Conservation (phyloP, 345 rosid species). For the Eucalyptus pauciflora region DNA sequence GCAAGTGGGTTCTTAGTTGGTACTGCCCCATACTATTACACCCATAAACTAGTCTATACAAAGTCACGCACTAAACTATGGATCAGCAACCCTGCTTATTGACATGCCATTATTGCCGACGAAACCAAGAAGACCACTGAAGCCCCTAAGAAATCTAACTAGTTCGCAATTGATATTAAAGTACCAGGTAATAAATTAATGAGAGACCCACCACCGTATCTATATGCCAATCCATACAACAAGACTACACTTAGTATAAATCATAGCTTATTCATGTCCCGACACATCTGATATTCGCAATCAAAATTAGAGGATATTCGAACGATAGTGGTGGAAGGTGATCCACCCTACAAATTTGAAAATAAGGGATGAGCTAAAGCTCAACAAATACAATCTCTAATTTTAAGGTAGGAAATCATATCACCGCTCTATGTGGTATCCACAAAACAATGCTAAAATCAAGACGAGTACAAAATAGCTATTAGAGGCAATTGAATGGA, state of each 20-base stretch:
- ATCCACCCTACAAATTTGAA: background rate
- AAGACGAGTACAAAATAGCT: background rate
- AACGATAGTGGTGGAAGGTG: background rate
- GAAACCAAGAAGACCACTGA: background rate
- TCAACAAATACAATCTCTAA: background rate
- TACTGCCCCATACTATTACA: background rate
- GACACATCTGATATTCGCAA: background rate
- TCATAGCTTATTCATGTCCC: background rate
- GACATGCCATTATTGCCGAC: background rate
- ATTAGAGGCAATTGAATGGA: background rate
- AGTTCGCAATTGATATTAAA: background rate
- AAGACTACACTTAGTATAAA: background rate
- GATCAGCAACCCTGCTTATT: background rate
- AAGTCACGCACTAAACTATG: background rate
- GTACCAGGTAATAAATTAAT: background rate
- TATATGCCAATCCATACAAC: background rate
- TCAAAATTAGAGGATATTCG: background rate
- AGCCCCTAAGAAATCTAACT: background rate
- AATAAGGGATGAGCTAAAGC: background rate
- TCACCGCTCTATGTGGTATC: background rate
- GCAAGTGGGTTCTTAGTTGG: background rate
- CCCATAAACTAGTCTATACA: background rate
- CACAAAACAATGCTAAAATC: background rate
- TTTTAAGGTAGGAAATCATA: background rate
- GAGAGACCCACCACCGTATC: background rate